phyloP scores from a whole-genome alignment of 805 yeast species.

The Yarrowia divulgata region DNA sequence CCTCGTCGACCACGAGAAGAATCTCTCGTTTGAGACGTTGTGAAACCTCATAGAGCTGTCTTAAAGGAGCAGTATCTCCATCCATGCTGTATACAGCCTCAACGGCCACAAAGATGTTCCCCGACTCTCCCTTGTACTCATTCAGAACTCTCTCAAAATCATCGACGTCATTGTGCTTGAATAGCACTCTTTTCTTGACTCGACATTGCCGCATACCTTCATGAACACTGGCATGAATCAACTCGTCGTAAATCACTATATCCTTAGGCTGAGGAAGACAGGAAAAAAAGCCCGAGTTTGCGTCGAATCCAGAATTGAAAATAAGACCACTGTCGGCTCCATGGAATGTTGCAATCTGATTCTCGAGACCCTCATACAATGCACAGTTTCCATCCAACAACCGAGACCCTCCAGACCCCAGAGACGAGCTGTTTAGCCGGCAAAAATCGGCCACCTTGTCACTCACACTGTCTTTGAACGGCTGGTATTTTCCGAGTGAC shows the following conservation, averaged over 20 bases:
- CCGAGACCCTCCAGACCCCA: constrained; percentile 46
- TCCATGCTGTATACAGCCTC: constrained; percentile 47
- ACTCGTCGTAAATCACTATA: constrained; percentile 45
- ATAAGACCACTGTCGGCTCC: constrained; percentile 43
- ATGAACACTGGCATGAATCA: constrained; percentile 46
- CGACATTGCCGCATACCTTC: constrained; percentile 45
- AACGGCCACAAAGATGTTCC: constrained; percentile 44
- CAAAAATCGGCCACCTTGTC: constrained; percentile 32
- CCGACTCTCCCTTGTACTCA: neutral
- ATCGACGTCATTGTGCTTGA: constrained; percentile 43
- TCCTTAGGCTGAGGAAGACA: constrained; percentile 45
- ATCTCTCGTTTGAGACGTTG: constrained; percentile 5
- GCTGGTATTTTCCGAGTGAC: constrained; percentile 39
- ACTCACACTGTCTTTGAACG: constrained; percentile 39
- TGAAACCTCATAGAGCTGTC: constrained; percentile 8
- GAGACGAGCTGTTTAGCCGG: neutral
- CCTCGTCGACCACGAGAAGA: constrained; percentile 71
- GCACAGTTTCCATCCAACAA: constrained; percentile 45
- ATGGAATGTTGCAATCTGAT: constrained; percentile 42
- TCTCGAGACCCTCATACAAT: constrained; percentile 43
- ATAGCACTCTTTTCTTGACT: constrained; percentile 28
- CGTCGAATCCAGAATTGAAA: constrained; percentile 46
- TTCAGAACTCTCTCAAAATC: constrained; percentile 28
- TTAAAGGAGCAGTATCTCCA: constrained; percentile 45
- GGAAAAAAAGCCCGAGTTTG: constrained; percentile 44